Conservation (phyloP, 805 yeast genomes). For the Kluyveromyces starmeri region DNA sequence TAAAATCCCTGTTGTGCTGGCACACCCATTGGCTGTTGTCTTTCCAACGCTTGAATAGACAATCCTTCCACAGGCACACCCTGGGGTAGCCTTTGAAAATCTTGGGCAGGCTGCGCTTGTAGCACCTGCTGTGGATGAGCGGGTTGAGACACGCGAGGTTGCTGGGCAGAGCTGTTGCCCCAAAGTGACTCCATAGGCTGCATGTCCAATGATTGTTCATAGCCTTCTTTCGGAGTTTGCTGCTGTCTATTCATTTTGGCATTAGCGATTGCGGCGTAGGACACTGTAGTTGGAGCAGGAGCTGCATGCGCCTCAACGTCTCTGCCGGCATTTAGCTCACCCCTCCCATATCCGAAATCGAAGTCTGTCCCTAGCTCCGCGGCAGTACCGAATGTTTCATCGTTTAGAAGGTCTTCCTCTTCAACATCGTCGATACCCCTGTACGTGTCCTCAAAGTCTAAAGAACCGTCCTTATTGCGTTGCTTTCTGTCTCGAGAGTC, state of each 20-base stretch:
- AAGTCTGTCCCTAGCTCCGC: conserved; percentile 29
- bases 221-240: conserved; percentile 2
- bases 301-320: neutral
- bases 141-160: conserved; percentile 9
- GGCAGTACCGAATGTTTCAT: conserved; percentile 27
- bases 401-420: conserved; percentile 52
- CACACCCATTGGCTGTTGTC: conserved; percentile 33
- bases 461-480: conserved; percentile 24
- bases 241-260: conserved; percentile 26
- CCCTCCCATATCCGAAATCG: conserved; percentile 28
- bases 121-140: conserved; percentile 18
- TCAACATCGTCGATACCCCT: conserved; percentile 73
- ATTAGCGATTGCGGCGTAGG: conserved; percentile 31
- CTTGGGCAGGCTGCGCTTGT: conserved; percentile 12
- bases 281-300: conserved; percentile 5
- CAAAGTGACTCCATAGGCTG: conserved; percentile 69
- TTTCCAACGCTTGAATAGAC: conserved; percentile 80
- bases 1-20: conserved; percentile 20
- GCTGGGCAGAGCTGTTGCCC: conserved; percentile 30
- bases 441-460: conserved; percentile 79
- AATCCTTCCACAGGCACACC: conserved; percentile 32
- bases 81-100: conserved; percentile 28
- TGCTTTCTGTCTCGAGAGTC: conserved; percentile 5
- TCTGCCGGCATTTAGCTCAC: conserved; percentile 7
- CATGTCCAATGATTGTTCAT: conserved; percentile 29